Conservation (phyloP, 371 early-diverging fungal species). For the Dichotomocladium elegans region DNA sequence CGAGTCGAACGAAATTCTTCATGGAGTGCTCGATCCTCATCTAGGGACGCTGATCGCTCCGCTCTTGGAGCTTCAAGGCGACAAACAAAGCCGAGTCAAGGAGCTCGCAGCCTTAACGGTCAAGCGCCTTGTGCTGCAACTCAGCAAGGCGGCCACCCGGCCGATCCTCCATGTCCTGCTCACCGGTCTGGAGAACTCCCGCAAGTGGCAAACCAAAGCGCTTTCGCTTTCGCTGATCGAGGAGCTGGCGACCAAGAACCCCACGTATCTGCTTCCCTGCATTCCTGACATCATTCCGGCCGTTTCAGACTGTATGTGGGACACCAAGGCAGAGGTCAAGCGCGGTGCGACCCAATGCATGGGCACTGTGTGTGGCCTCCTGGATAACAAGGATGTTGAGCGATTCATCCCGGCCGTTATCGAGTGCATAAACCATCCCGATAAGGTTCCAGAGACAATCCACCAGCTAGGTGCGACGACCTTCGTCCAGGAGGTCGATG, state of each 20-base stretch:
- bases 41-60: conserved; percentile 47
- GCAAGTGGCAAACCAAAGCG: conserved; percentile 77
- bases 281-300: conserved; percentile 71
- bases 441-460: conserved; percentile 62
- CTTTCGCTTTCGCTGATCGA: conserved; percentile 55
- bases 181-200: conserved; percentile 56
- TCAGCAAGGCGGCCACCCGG: conserved; percentile 53
- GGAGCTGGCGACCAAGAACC: conserved; percentile 51
- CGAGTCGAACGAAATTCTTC: conserved; percentile 21
- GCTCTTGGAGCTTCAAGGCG: conserved; percentile 62
- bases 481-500: conserved; percentile 77
- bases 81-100: conserved; percentile 60
- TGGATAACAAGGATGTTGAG: conserved; percentile 65
- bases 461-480: conserved; percentile 64
- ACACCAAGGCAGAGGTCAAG: conserved; percentile 67
- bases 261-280: conserved; percentile 51
- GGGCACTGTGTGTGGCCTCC: conserved; percentile 44
- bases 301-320: conserved; percentile 71
- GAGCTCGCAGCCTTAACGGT: conserved; percentile 51
- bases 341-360: conserved; percentile 47
- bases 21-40: conserved; percentile 62
- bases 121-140: conserved; percentile 37
- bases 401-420: conserved; percentile 62
- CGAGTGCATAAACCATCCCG: conserved; percentile 60
- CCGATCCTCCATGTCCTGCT: conserved; percentile 55